Percentiles rank a stretch among this genome's conserved stretches.
These are phyloP conservation scores for Colletotrichum neosansevieriae DNA, from an alignment of 2,329 filamentous ascomycete species.

Conservation along the genomic window DNA sequence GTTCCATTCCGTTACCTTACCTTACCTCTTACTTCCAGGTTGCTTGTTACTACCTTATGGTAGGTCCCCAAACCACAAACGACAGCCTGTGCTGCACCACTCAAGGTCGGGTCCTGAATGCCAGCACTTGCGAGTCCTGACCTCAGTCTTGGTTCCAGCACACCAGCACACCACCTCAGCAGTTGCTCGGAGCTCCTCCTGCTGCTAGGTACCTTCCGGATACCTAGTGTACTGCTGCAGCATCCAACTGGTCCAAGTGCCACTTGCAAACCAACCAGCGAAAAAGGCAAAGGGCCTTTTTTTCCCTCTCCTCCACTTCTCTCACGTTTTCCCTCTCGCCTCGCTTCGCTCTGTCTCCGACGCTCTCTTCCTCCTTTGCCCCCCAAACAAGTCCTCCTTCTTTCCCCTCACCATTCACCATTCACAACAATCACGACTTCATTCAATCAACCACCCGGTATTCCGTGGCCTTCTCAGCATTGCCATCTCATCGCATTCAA, in stretches of 20 bases:
- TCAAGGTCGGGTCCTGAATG: conserved; percentile 1
- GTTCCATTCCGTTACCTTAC: no score
- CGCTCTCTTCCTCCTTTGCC: conserved; percentile 31
- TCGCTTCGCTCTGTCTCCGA: conserved; percentile 32
- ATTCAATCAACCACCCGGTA: conserved; percentile 5
- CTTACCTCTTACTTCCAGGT: no score
- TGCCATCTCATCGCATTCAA: conserved; percentile 5
- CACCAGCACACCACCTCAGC: not conserved
- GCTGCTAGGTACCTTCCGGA: no score
- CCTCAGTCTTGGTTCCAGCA: not conserved
- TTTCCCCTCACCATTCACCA: conserved; percentile 42
- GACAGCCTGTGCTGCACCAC: not conserved
- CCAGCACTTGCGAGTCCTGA: no score
- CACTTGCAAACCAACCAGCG: conserved; percentile 11
- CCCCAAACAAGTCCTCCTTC: conserved; percentile 31
- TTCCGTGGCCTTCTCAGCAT: conserved; percentile 9
- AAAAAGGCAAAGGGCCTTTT: conserved; percentile 32
- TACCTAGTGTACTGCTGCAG: conserved; percentile 2
- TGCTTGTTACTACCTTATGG: no score
- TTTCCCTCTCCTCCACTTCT: conserved; percentile 10
- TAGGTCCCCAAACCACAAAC: no score
- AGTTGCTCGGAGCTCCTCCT: no score
- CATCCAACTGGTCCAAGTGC: conserved; percentile 2
- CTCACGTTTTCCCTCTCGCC: conserved; percentile 9
- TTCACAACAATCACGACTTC: conserved; percentile 27